Percentiles rank a stretch among this genome's conserved stretches.
phyloP scores from a whole-genome alignment of 768 basidiomycete species.

The Russula abietina region DNA sequence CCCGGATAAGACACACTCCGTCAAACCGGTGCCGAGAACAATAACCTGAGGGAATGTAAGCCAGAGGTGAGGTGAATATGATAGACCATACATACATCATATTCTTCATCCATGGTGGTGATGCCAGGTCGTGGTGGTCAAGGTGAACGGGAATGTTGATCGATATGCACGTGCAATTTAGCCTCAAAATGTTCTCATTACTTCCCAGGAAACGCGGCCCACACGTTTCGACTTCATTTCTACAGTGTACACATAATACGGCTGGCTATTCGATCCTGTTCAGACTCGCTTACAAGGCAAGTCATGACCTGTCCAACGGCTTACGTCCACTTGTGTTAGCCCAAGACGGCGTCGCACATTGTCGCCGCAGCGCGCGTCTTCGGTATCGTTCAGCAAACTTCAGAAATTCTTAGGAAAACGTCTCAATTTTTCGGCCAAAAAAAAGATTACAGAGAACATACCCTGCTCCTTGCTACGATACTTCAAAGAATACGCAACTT shows the following conservation, averaged over 20 bases:
- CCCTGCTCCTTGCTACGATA: conserved; percentile 16
- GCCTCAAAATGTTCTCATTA: background rate
- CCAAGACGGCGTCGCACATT: conserved; percentile 28
- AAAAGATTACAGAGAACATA: background rate
- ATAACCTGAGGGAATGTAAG: conserved; percentile 51
- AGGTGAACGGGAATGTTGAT: conserved; percentile 21
- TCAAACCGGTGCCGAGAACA: conserved; percentile 93
- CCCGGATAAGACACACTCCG: conserved; percentile 97
- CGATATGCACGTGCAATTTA: conserved; percentile 18
- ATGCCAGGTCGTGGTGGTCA: conserved; percentile 29
- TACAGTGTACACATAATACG: conserved; percentile 5
- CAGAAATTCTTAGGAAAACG: conserved; percentile 11
- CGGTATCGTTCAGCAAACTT: conserved; percentile 29
- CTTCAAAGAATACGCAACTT: conserved; percentile 4
- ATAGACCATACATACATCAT: conserved; percentile 78
- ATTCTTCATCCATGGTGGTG: conserved; percentile 91
- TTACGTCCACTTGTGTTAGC: conserved; percentile 18
- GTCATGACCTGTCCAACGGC: conserved; percentile 1
- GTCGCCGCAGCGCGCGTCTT: conserved; percentile 21
- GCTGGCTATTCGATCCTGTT: background rate
- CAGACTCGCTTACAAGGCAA: conserved; percentile 14
- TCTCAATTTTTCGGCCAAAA: background rate
- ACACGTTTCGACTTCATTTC: background rate
- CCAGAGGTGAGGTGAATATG: background rate
- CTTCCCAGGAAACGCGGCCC: conserved; percentile 2